Evolutionary conservation across 306 rosid species (phyloP), one percentile per base, ranked within the genome.

Genomic region (Prunus mongolica): DNA sequence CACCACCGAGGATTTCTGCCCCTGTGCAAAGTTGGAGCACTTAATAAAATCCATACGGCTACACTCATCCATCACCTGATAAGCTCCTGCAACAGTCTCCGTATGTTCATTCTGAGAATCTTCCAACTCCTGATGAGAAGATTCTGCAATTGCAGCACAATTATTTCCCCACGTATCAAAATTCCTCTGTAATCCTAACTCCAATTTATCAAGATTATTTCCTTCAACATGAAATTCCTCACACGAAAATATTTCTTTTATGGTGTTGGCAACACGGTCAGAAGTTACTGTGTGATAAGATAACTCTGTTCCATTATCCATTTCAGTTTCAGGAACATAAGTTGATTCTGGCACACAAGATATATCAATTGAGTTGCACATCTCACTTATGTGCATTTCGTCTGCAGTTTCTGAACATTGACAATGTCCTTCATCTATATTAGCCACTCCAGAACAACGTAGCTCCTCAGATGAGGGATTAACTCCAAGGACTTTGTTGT

Each of bases 331-430:
- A 19, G 94, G 91, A 84, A 87, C 87, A 34, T 77, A 82, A 61
- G 86, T 74, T 51, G 91, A 83, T 82, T 90, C 97, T 54, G 89
- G 93, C 58, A 86, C 95, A 56, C 75, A 69, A 19, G 93, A 90
- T 76, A 80, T 54, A 82, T 89, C 86, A 49, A 66, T 28, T 38
- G 90, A 85, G 63, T 85, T 75, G 73, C 77, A 65, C 47, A 82
- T 79, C 77, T 82, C 90, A 73, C 78, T 80, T 70, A 84, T 61
- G 55, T 76, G 73, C 15, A 65, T 46, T 73, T 72, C 76, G 50
- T 78, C 80, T 62, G 82, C 82, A 72, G 90, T 73, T 82, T 73
- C 87, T 68, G 82, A 72, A 82, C 63, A 70, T 65, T 84, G 50
- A 81, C 46, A 44, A 51, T 15, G 85, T 20, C 67, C 81, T n/a